Conservation (phyloP, 768 basidiomycete species). For the Mrakia hoshinonis region DNA sequence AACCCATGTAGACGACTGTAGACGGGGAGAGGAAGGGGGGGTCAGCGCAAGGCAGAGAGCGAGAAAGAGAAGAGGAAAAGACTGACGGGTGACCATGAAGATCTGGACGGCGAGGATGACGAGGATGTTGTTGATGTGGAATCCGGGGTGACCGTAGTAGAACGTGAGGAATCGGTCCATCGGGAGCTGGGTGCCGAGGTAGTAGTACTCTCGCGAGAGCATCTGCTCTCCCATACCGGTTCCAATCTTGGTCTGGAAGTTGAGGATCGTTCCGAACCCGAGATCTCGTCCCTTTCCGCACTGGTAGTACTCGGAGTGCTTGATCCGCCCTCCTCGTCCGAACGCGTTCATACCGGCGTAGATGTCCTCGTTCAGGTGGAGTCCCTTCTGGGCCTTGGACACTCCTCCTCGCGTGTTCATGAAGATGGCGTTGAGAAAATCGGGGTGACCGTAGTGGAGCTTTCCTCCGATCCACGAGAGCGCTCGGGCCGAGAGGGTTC, state of each 20-base stretch:
- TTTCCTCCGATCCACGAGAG: constrained; percentile 98
- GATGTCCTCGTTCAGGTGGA: constrained; percentile 99
- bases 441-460: constrained; percentile 97
- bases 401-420: constrained; percentile 98
- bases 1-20: constrained; percentile 87
- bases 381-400: constrained; percentile 96
- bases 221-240: constrained; percentile 99
- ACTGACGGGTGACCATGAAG: constrained; percentile 82
- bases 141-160: constrained; percentile 98
- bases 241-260: constrained; percentile 99
- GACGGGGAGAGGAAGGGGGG: constrained; percentile 24
- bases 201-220: constrained; percentile 98
- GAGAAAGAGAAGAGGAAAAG: background rate
- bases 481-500: constrained; percentile 88
- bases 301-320: constrained; percentile 98
- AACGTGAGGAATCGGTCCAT: constrained; percentile 98
- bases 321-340: constrained; percentile 92
- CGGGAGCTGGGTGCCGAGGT: constrained; percentile 92
- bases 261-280: constrained; percentile 96
- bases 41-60: constrained; percentile 7
- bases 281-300: constrained; percentile 98
- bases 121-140: constrained; percentile 99
- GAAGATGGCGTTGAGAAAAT: constrained; percentile 94
- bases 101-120: constrained; percentile 94
- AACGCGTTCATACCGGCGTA: constrained; percentile 99